phyloP scores from a whole-genome alignment of 2,329 filamentous ascomycete genomes.

The Bipolaris zeicola region DNA sequence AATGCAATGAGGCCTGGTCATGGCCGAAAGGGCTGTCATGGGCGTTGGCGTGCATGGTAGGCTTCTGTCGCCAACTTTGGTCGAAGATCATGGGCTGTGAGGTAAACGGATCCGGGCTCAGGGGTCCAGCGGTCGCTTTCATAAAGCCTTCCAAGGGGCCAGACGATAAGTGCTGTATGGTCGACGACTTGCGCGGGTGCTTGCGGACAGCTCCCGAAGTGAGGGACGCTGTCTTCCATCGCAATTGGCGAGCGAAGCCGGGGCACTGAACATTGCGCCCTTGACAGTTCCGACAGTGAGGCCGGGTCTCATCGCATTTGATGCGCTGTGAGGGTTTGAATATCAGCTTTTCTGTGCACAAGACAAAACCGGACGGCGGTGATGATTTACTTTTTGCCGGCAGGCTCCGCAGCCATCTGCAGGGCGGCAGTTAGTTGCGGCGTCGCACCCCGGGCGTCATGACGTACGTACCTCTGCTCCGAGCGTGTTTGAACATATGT shows the following conservation, averaged over 20 bases:
- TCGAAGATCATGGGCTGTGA: background rate
- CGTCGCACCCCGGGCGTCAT: background rate
- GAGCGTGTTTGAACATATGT: background rate
- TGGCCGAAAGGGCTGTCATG: background rate
- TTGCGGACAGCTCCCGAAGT: background rate
- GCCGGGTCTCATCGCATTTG: background rate
- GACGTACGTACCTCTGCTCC: background rate
- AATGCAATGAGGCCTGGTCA: background rate
- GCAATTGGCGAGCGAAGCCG: background rate
- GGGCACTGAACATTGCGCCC: background rate
- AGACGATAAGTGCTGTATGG: background rate
- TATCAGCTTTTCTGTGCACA: background rate
- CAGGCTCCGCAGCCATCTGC: background rate
- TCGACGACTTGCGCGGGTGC: background rate
- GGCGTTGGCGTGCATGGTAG: background rate
- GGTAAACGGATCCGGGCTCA: background rate
- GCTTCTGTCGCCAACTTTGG: background rate
- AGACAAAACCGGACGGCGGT: background rate
- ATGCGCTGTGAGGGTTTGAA: background rate
- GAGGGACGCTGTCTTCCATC: background rate
- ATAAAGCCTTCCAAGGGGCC: background rate
- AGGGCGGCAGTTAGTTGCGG: background rate
- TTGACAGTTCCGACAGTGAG: background rate
- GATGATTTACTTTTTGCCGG: background rate
- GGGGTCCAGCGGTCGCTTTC: background rate